Base-by-base conservation (phyloP, 768 basidiomycete genomes). In the Mycena indigotica region DNA sequence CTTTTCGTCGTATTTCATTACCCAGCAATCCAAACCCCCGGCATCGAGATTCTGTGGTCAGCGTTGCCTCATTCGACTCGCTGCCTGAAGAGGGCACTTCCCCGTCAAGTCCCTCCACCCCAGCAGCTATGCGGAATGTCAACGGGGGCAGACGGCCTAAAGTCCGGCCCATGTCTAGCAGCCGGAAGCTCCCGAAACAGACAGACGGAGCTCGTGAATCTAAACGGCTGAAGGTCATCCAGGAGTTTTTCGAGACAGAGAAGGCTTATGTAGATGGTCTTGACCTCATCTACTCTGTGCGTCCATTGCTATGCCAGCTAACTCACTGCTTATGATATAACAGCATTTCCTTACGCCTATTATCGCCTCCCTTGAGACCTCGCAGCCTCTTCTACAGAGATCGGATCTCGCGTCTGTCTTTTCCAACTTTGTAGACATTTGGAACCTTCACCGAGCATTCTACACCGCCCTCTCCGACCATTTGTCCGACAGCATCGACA, bases 371-470 rank as follows among this genome's bases (percentile, higher is more conserved):
- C 74, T 93, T 61, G 88, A 91, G 60, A 84, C 83, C 2, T 64
- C 84, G 3, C 77, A 82, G 24, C 87, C 90, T 2, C 71, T 94
- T n/a, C 78, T 94, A 50, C 78, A 85, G 57, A 84, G 89, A 55
- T 71, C 81, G 2, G 81, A 85, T 44, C 80, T 94, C 56, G 89
- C 86, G 1, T 79, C 85, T 13, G 77, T 93, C 30, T 95, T 95
- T 71, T 89, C 88, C 60, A 93, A 93, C 70, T 93, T 94, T 62
- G 87, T 93, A 67, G 92, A 94, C 71, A 93, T 95, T 29, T 93
- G 89, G 92, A 93, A 92, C 65, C 79, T 92, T 40, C 91, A 93
- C 72, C 88, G 83, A 51, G 83, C 88, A 2, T 88, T 93, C 72
- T 84, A 85, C 56, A 75, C 81, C 5, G 81, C 86, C 2, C 77